These are phyloP conservation scores for Neonectria neomacrospora DNA, from an alignment of 2,329 filamentous ascomycete genomes.

Conservation along the genomic window DNA sequence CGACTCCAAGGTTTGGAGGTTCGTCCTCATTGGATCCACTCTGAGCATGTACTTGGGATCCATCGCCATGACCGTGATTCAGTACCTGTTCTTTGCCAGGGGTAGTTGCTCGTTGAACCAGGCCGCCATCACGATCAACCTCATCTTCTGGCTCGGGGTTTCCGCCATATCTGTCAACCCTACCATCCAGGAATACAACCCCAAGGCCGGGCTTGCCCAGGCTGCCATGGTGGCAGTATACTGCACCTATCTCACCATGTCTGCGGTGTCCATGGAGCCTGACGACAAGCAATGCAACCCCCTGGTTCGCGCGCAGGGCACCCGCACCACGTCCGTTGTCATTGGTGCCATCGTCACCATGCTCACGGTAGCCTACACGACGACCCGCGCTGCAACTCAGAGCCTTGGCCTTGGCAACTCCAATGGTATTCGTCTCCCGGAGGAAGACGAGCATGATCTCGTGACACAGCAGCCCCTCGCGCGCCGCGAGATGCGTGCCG, in stretches of 20 bases:
- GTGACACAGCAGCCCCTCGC: conserved; percentile 84
- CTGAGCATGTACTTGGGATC: conserved; percentile 93
- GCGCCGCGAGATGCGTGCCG: conserved; percentile 91
- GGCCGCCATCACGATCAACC: conserved; percentile 92
- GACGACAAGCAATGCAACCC: conserved; percentile 95
- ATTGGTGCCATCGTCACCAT: conserved; percentile 96
- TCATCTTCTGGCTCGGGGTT: conserved; percentile 83
- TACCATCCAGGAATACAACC: conserved; percentile 88
- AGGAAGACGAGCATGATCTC: conserved; percentile 86
- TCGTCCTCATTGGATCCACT: conserved; percentile 89
- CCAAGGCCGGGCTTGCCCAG: conserved; percentile 94
- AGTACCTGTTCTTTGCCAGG: conserved; percentile 95
- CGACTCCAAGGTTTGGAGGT: conserved; percentile 86
- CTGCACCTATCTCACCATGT: conserved; percentile 98
- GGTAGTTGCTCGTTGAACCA: conserved; percentile 94
- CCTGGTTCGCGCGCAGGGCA: conserved; percentile 84
- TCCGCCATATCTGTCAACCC: conserved; percentile 91
- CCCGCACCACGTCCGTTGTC: conserved; percentile 88
- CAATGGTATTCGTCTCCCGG: conserved; percentile 65
- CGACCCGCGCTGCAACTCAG: conserved; percentile 94
- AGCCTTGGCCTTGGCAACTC: conserved; percentile 74
- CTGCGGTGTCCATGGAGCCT: conserved; percentile 97
- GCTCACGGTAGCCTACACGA: conserved; percentile 96
- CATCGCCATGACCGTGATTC: conserved; percentile 92
- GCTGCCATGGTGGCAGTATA: conserved; percentile 97